Base-by-base conservation (phyloP, 768 basidiomycete species). In the Xerocomus brunneocitrinus region DNA sequence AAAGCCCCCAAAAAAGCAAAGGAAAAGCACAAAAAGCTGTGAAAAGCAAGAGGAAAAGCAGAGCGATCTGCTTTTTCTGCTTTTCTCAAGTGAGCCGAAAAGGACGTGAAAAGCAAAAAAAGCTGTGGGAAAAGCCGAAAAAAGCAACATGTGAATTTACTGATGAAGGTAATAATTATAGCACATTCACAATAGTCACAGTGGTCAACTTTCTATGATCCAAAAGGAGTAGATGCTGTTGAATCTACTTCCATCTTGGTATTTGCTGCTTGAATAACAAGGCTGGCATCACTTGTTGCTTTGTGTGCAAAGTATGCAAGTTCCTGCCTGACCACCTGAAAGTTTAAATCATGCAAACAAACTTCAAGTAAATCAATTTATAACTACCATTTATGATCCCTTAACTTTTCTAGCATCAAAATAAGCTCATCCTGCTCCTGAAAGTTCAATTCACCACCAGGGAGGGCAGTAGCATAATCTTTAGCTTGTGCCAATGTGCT, bases 381-480 rank as follows among this genome's bases (percentile, higher is more conserved):
- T 6, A 35, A 12, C 30, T 36, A 63, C 59, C 40, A 39, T 71
- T 87, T 90, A 46, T 82, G 77, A 55, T 83, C 79, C 53, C 78
- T 76, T 52, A 91, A 58, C 19, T 70, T 73, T 61, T 85, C 80
- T 10, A 91, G 72, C 82, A 89, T 85, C 32, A 69, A 67, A 43
- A 90, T 84, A 5, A 90, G 76, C 43, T 86, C 80, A 56, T 84
- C 80, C 60, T 91, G 89, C 47, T 89, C 85, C 38, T 80, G 74
- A 38, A 82, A 76, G 43, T 76, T 69, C 50, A 90, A 71, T 63
- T 91, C 89, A 8, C 89, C 89, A 3, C 89, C 89, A 0, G 87
- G 84, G 6, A 91, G 72, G 43, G 72, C 69, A 8, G 60, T 61
- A 0, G 85, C 83, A 41, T 80, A 68, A 8, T 84, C 80, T 61